A percentile compares a stretch with the other conserved stretches of the same genome.
These are phyloP conservation scores for Isoetes engelmannii DNA, from an alignment of 83 land plant genomes.

Conservation along the genomic window DNA sequence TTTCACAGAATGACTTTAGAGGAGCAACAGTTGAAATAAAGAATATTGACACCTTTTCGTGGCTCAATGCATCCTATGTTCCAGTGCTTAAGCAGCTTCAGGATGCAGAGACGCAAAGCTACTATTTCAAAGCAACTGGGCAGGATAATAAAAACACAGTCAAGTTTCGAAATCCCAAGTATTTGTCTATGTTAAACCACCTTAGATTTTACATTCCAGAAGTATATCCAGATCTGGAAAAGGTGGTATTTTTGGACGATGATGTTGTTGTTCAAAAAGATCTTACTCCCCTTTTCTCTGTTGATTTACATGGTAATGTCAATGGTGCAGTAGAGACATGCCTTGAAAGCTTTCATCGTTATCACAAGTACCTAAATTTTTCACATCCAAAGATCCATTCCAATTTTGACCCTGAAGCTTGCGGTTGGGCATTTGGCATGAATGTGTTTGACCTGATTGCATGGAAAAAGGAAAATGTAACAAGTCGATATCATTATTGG, in stretches of 20 bases:
- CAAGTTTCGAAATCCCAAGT: slow-evolving; percentile 23
- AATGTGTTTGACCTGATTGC: slow-evolving; percentile 20
- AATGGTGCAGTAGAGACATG: slow-evolving; percentile 32
- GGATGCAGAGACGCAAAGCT: slow-evolving; percentile 19
- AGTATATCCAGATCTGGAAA: slow-evolving; percentile 17
- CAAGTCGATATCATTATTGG: slow-evolving; percentile 18
- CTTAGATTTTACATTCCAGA: slow-evolving; percentile 22
- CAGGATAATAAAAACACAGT: slow-evolving; percentile 7
- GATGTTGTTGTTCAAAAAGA: slow-evolving; percentile 24
- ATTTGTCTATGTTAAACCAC: slow-evolving; percentile 19
- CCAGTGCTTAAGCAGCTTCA: slow-evolving; percentile 17
- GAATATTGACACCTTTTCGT: slow-evolving; percentile 16
- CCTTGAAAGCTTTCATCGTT: slow-evolving; percentile 13
- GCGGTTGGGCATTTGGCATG: slow-evolving; percentile 22
- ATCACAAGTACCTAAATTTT: slow-evolving; percentile 15
- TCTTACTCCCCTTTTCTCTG: slow-evolving; percentile 11
- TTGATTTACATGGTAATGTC: slow-evolving; percentile 20
- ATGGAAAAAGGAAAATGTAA: slow-evolving; percentile 18
- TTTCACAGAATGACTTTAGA: slow-evolving; percentile 12
- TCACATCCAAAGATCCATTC: slow-evolving; percentile 16
- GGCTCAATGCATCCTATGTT: slow-evolving; percentile 22
- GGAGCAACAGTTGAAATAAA: slow-evolving; percentile 20
- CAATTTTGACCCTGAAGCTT: slow-evolving; percentile 18
- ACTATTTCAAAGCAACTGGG: slow-evolving; percentile 18
- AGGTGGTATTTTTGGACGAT: slow-evolving; percentile 24